Evolutionary conservation across 2,329 filamentous ascomycete genomes (phyloP), one percentile per base, ranked within the genome.

Genomic region (Exophiala mesophila): DNA sequence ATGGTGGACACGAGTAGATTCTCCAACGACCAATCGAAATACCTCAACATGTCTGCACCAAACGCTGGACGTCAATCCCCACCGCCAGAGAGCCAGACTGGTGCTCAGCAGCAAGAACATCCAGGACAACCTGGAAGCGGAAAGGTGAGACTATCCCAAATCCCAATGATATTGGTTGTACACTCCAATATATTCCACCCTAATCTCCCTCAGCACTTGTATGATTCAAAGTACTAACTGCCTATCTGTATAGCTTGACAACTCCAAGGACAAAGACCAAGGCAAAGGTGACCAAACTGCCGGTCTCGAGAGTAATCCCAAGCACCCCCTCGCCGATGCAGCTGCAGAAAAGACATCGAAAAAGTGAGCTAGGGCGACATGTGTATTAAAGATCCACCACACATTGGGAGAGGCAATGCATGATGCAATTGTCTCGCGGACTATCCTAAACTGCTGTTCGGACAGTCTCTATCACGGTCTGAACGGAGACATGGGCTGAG

Each of bases 61-160:
- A 67, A 72, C 59, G 66, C 76, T 65, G 84, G 85, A 63, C 81
- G 82, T 60, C 77, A 94, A 67, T 94, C 88, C 21, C 88, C 88
- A 49, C 69, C 80, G 39, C 85, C 85, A 19, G 80, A 85, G 68
- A 61, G 63, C 54, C 85, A 87, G 66, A 68, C 72, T 26, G 81
- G 77, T 46, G 65, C 70, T 41, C 86, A 92, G 68, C 65, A 78
- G 45, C 68, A 77, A 51, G 77, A 76, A 5, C 59, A 74, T 9
- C 72, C 79, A 2, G 76, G 64, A n/a, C 50, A 63, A 66, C 35
- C 75, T 79, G 64, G 64, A 73, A 40, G 60, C 16, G 50, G 49
- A 38, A 55, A 55, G 40, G 45, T 49, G 36, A 40, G 44, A 12
- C 47, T 45, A 26, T 12, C 23, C 23, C 12, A 13, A 17, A 21